Evolutionary conservation across 345 rosid genomes (phyloP).

Genomic region (Populus davidiana): DNA sequence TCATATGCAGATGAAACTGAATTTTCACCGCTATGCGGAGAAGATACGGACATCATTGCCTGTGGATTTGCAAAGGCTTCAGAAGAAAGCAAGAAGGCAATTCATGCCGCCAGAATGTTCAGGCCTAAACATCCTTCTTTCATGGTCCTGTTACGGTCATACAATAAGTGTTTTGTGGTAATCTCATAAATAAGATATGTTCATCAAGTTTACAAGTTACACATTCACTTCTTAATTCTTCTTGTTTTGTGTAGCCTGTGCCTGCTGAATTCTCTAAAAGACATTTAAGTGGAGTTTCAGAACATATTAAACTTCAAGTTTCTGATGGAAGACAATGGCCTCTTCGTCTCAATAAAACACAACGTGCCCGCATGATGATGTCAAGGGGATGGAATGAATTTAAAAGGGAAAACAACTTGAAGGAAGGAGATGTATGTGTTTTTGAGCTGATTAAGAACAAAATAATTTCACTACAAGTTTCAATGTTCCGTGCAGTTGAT

Average conservation of each 20-base stretch:
- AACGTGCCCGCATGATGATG: neutral
- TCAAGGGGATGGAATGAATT: neutral
- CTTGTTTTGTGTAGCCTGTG: slow-evolving; percentile 3
- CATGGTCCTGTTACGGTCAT: slow-evolving; percentile 19
- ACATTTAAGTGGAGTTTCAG: neutral
- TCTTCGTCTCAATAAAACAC: neutral
- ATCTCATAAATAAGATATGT: too few species aligned
- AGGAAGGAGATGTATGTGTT: slow-evolving; percentile 6
- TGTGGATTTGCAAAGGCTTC: slow-evolving; percentile 20
- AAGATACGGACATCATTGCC: slow-evolving; percentile 9
- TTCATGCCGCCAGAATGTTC: slow-evolving; percentile 28
- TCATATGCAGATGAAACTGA: too few species aligned
- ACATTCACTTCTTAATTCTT: neutral
- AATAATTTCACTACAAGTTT: neutral
- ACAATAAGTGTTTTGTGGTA: slow-evolving; percentile 13
- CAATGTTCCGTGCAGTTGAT: neutral
- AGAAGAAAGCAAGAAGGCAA: slow-evolving; percentile 33
- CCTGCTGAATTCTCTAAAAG: neutral
- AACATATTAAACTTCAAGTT: slow-evolving; percentile 4
- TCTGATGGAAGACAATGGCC: slow-evolving; percentile 1
- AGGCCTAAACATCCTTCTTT: slow-evolving; percentile 18
- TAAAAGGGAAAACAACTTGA: neutral
- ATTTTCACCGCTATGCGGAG: neutral
- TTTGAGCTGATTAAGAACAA: neutral
- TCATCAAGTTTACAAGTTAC: too few species aligned